Evolutionary conservation across 352 stramenopile species (phyloP).

Genomic region (Phytopythium litorale): DNA sequence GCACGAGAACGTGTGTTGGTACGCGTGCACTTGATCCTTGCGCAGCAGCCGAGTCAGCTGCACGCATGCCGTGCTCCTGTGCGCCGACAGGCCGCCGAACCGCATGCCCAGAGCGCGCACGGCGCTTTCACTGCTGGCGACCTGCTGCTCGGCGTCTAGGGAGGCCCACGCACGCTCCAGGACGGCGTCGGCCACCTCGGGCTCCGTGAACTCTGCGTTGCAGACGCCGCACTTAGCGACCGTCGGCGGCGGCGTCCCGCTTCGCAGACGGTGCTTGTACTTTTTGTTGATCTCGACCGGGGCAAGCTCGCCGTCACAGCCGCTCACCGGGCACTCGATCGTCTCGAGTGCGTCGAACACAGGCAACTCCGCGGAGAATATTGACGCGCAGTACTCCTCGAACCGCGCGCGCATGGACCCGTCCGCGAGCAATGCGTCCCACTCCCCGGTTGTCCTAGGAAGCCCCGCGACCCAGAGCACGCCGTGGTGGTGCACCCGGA

Average conservation of each 20-base stretch:
- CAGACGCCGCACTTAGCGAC: constrained; percentile 7
- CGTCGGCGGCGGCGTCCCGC: not conserved
- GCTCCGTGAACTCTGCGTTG: constrained; percentile 2
- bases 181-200: constrained; percentile 1
- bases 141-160: constrained; percentile 11
- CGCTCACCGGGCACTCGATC: not conserved
- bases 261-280: constrained; percentile 11
- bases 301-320: not conserved
- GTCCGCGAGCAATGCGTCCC: constrained; percentile 9
- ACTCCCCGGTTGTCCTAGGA: constrained; percentile 2
- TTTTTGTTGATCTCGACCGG: constrained; percentile 6
- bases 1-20: too few relatives aligned
- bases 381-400: constrained; percentile 18
- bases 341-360: not conserved
- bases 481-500: constrained; percentile 7
- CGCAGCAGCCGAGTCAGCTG: too few relatives aligned
- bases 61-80: constrained; percentile 11
- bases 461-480: constrained; percentile 9
- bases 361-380: constrained; percentile 18
- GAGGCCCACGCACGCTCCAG: constrained; percentile 6
- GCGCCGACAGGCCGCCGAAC: constrained; percentile 10
- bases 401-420: constrained; percentile 7
- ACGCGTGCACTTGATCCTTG: too few relatives aligned
- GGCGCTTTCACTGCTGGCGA: constrained; percentile 5
- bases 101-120: not conserved